Evolutionary conservation across 2,329 filamentous ascomycete genomes (phyloP).

Genomic region (Pestalotiopsis sp.): DNA sequence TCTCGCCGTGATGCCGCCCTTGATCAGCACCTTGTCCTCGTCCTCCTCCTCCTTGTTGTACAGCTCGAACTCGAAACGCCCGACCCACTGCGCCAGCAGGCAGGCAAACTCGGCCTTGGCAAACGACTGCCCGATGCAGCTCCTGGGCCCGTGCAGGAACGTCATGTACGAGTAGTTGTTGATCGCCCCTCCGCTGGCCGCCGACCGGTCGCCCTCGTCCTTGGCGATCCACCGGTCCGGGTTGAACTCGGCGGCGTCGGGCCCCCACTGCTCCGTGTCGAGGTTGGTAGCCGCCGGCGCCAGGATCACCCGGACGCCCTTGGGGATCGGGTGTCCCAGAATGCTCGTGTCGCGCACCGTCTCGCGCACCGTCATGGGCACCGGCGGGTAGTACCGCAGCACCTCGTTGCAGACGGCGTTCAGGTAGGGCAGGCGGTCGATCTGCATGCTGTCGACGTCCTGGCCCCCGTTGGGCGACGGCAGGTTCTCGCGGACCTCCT

Average conservation of each 20-base stretch:
- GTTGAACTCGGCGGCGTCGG: conserved; percentile 73
- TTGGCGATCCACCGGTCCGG: conserved; percentile 72
- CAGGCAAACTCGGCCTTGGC: conserved; percentile 85
- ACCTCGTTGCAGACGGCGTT: conserved; percentile 47
- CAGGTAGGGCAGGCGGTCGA: conserved; percentile 42
- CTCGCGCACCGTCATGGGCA: conserved; percentile 62
- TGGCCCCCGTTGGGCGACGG: conserved; percentile 34
- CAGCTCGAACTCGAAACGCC: conserved; percentile 69
- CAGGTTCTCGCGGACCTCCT: conserved; percentile 40
- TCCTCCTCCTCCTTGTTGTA: conserved; percentile 63
- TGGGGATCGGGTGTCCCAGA: conserved; percentile 60
- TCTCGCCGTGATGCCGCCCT: conserved; percentile 70
- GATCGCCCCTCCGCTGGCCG: conserved; percentile 69
- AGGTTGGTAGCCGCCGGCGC: conserved; percentile 71
- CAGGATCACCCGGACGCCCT: conserved; percentile 67
- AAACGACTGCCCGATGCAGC: conserved; percentile 83
- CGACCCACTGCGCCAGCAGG: conserved; percentile 76
- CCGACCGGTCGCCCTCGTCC: conserved; percentile 37
- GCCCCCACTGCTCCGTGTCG: conserved; percentile 72
- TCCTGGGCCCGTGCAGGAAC: conserved; percentile 83
- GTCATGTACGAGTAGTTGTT: conserved; percentile 80
- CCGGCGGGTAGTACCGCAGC: conserved; percentile 42
- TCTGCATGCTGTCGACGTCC: conserved; percentile 34
- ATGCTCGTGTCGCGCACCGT: conserved; percentile 59
- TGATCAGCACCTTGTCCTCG: conserved; percentile 68